Percentiles rank a stretch among this genome's conserved stretches.
phyloP scores from a whole-genome alignment of 208 protist species.

The Novymonas esmeraldas region DNA sequence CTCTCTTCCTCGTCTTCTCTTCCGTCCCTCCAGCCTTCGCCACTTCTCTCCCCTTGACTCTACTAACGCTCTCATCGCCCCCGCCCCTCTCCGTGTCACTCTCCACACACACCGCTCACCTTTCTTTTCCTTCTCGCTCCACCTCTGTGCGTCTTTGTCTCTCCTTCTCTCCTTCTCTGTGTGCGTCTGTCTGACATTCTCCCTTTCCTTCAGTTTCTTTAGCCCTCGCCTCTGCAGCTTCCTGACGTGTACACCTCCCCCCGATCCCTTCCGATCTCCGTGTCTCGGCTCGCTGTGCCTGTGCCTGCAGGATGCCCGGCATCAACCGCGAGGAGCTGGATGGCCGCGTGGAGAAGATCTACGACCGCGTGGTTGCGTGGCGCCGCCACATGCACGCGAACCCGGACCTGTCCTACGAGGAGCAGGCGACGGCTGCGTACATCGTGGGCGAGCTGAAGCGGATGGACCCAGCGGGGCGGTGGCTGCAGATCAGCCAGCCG shows the following conservation, averaged over 20 bases:
- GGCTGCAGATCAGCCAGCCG: constrained; percentile 41
- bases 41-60: too few species aligned
- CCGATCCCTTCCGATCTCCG: background rate
- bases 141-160: constrained; percentile 3
- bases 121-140: constrained; percentile 1
- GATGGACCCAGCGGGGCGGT: constrained; percentile 36
- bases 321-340: constrained; percentile 29
- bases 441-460: constrained; percentile 40
- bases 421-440: constrained; percentile 60
- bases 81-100: too few species aligned
- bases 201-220: background rate
- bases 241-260: background rate
- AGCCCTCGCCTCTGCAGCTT: background rate
- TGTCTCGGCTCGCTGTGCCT: background rate
- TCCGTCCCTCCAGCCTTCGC: too few species aligned
- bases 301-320: constrained; percentile 8
- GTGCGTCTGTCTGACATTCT: background rate
- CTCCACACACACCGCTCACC: too few species aligned
- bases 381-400: constrained; percentile 66
- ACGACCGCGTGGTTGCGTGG: constrained; percentile 54
- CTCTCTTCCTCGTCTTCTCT: too few species aligned
- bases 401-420: constrained; percentile 50
- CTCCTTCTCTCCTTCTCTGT: constrained; percentile 14
- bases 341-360: constrained; percentile 23
- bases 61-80: too few species aligned